A percentile compares a stretch with the other conserved stretches of the same genome.
Conservation (phyloP, 306 rosid species). For the Lathyrus sativus region DNA sequence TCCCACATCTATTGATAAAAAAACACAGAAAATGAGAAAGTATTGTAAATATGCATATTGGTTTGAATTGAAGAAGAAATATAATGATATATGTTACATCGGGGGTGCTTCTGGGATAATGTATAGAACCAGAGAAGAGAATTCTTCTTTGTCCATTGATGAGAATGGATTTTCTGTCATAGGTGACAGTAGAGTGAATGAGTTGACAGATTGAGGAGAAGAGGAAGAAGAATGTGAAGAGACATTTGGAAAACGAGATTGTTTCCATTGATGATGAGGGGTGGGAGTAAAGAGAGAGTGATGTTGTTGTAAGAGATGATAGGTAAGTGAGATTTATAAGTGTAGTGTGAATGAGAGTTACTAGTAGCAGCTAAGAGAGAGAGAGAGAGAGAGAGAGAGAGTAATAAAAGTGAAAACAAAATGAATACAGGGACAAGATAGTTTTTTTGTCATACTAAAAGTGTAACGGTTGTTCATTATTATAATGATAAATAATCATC, state of each 20-base stretch:
- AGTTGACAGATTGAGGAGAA: conserved; percentile 47
- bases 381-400: neutral
- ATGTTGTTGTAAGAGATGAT: neutral
- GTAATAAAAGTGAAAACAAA: conserved; percentile 8
- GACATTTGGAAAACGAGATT: conserved; percentile 48
- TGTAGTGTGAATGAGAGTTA: neutral
- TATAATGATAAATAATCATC: neutral
- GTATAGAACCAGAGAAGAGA: conserved; percentile 92
- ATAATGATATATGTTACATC: conserved; percentile 44
- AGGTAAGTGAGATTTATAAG: neutral
- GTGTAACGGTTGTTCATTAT: neutral
- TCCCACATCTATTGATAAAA: conserved; percentile 84
- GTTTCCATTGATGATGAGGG: conserved; percentile 43
- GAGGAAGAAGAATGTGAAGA: conserved; percentile 49
- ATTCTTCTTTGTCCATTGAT: conserved; percentile 89
- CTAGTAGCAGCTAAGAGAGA: neutral
- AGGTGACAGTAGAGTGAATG: conserved; percentile 61
- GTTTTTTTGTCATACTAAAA: neutral
- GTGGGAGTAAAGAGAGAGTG: neutral
- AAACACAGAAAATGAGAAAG: conserved; percentile 23
- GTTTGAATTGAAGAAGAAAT: no score
- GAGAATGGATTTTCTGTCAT: conserved; percentile 81
- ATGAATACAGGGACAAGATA: neutral
- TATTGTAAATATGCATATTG: no score
- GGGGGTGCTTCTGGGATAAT: conserved; percentile 97